A percentile compares a stretch with the other conserved stretches of the same genome.
phyloP scores from a whole-genome alignment of 805 yeast genomes.

The Wickerhamiella bombiphila region DNA sequence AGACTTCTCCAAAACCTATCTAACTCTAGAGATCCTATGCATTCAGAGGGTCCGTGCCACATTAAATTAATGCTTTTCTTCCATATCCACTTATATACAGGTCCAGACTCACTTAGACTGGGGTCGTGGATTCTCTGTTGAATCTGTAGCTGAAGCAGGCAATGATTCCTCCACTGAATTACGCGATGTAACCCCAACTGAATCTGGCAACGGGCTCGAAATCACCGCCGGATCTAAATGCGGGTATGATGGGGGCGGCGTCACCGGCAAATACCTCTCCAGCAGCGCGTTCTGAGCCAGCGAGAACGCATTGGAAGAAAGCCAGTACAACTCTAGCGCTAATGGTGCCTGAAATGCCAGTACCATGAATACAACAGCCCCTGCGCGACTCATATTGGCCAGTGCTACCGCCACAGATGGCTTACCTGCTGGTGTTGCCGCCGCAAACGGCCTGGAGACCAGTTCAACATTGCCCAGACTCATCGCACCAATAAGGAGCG shows the following conservation, averaged over 20 bases:
- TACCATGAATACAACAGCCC: slow-evolving; percentile 70
- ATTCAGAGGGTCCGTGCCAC: no score
- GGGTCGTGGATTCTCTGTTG: no score
- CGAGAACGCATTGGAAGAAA: slow-evolving; percentile 68
- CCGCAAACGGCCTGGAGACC: slow-evolving; percentile 36
- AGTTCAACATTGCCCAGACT: slow-evolving; percentile 73
- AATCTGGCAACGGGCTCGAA: no score
- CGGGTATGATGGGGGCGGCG: slow-evolving; percentile 29
- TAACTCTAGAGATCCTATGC: no score
- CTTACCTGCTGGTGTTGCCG: slow-evolving; percentile 16
- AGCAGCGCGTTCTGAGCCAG: slow-evolving; percentile 57
- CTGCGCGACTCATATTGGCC: slow-evolving; percentile 55
- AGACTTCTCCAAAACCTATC: no score
- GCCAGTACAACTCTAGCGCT: slow-evolving; percentile 78
- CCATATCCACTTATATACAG: no score
- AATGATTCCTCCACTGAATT: no score
- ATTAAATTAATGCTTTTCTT: no score
- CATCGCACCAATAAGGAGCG: slow-evolving; percentile 54
- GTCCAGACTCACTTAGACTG: no score
- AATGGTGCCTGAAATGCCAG: slow-evolving; percentile 75
- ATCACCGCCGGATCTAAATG: slow-evolving; percentile 3
- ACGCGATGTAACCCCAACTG: no score
- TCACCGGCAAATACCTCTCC: slow-evolving; percentile 50
- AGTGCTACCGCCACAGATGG: slow-evolving; percentile 25
- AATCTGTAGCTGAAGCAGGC: no score